phyloP scores from a whole-genome alignment of 116 monocot species.

The Phalaenopsis hybrid region DNA sequence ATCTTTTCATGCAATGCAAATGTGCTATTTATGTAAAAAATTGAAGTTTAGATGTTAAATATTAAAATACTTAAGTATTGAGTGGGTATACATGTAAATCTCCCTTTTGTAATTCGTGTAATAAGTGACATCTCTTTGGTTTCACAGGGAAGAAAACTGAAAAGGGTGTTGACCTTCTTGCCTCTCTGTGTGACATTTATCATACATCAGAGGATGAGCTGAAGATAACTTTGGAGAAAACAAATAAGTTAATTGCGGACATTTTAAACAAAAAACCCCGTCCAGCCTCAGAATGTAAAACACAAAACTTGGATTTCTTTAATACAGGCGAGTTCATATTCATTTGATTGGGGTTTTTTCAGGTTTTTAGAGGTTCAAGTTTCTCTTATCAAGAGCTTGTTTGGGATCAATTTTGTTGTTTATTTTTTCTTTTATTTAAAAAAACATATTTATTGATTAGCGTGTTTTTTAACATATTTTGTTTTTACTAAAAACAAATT shows the following conservation, averaged over 20 bases:
- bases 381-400: too few relatives aligned
- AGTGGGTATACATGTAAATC: not conserved
- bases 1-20: too few relatives aligned
- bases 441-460: not conserved
- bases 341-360: not conserved
- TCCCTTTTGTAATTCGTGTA: not conserved
- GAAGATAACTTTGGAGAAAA: conserved; percentile 34
- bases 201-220: conserved; percentile 53
- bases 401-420: too few relatives aligned
- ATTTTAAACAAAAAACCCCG: conserved; percentile 45
- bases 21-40: too few relatives aligned
- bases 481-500: too few relatives aligned
- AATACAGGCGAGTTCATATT: conserved; percentile 26
- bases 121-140: conserved; percentile 8
- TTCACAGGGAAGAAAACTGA: too few relatives aligned
- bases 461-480: not conserved
- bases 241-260: conserved; percentile 37
- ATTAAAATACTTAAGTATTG: not conserved
- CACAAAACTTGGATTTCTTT: conserved; percentile 27
- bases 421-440: too few relatives aligned
- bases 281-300: conserved; percentile 25
- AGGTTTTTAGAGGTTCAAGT: not conserved
- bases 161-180: conserved; percentile 40
- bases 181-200: conserved; percentile 42
- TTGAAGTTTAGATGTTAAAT: too few relatives aligned